Percentiles rank a stretch among this genome's conserved stretches.
Evolutionary conservation across 441 rosid genomes (phyloP).

Genomic region (Euphorbia corollata): DNA sequence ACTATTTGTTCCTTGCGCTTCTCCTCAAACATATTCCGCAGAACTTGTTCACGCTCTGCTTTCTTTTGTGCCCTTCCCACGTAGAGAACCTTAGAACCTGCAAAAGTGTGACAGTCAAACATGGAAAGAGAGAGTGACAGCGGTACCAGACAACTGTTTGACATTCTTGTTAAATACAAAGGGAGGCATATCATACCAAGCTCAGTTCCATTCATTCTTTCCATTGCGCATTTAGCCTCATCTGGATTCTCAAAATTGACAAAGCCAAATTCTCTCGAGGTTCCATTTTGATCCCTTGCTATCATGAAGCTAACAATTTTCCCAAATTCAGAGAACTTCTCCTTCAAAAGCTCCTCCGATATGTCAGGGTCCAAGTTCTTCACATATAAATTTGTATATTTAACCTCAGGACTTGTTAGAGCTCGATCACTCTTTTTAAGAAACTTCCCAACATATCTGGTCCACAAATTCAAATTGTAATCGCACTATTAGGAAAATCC

Average conservation of each 20-base stretch:
- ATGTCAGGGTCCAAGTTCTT: constrained; percentile 46
- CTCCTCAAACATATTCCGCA: constrained; percentile 32
- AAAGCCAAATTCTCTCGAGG: constrained; percentile 74
- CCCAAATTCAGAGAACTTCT: constrained; percentile 55
- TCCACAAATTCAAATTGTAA: background rate
- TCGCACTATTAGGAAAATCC: background rate
- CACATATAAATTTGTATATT: constrained; percentile 52
- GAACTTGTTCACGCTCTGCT: constrained; percentile 55
- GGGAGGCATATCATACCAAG: constrained; percentile 28
- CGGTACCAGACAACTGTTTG: no score
- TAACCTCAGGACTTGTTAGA: constrained; percentile 25
- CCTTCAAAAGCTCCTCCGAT: constrained; percentile 45
- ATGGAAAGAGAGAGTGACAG: background rate
- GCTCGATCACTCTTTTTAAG: constrained; percentile 52
- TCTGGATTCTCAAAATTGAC: constrained; percentile 54
- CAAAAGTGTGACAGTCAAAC: constrained; percentile 3
- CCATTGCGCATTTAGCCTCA: constrained; percentile 54
- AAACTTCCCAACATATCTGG: constrained; percentile 63
- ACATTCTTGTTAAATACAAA: background rate
- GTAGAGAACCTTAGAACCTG: constrained; percentile 57
- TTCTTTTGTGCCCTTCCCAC: constrained; percentile 71
- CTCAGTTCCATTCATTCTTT: constrained; percentile 43
- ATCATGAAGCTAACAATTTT: constrained; percentile 47
- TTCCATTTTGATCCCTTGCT: constrained; percentile 49
- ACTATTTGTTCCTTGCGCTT: constrained; percentile 31